These are phyloP conservation scores for Pholiota conissans DNA, from an alignment of 768 basidiomycete genomes.

Conservation along the genomic window DNA sequence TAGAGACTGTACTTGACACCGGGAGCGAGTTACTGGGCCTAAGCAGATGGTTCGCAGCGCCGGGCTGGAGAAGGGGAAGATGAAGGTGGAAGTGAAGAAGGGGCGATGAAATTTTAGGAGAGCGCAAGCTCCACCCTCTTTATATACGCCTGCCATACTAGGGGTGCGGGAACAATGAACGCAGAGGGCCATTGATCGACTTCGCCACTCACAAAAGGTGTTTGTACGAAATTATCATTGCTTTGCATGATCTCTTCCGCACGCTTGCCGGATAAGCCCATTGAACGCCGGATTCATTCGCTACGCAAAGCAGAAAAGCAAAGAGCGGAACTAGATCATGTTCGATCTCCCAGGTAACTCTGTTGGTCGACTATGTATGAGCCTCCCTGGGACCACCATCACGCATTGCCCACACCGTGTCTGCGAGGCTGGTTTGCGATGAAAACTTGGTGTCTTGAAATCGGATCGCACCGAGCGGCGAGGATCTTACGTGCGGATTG, in stretches of 20 bases:
- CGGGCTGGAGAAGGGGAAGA: constrained; percentile 25
- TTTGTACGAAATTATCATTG: constrained; percentile 8
- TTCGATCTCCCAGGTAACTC: neutral
- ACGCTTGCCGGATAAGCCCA: no score
- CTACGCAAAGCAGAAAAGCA: neutral
- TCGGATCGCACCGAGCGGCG: no score
- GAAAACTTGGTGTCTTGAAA: neutral
- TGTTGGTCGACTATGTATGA: neutral
- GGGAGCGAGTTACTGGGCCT: constrained; percentile 15
- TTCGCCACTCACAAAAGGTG: neutral
- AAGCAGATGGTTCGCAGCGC: constrained; percentile 23
- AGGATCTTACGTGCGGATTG: neutral
- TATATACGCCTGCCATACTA: neutral
- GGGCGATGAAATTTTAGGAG: neutral
- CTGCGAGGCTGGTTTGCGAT: neutral
- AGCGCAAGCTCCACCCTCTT: neutral
- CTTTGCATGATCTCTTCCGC: no score
- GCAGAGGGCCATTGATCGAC: neutral
- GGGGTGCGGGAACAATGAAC: constrained; percentile 2
- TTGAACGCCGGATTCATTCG: no score
- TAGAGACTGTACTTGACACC: constrained; percentile 12
- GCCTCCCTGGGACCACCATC: neutral
- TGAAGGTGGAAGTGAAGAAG: constrained; percentile 9
- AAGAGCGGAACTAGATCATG: neutral
- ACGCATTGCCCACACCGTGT: neutral